phyloP scores from a whole-genome alignment of 257 asterid species.

The Oldenlandia corymbosa region DNA sequence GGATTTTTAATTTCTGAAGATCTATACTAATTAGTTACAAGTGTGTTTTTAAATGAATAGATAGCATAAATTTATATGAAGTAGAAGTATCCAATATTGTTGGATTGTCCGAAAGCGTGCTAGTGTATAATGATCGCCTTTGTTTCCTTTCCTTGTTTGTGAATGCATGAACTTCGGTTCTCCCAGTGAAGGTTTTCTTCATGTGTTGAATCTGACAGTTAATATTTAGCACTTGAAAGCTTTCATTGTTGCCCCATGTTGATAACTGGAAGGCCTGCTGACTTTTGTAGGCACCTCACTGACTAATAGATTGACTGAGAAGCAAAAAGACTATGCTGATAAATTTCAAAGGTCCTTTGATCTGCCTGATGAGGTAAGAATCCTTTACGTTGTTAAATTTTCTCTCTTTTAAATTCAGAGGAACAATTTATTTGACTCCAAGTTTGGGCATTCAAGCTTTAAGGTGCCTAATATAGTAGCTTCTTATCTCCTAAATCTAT shows the following conservation, averaged over 20 bases:
- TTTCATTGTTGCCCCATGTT: neutral
- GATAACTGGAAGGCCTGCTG: slow-evolving; percentile 15
- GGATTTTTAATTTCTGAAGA: neutral
- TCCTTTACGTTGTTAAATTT: neutral
- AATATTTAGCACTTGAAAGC: neutral
- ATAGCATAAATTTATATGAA: neutral
- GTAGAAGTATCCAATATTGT: neutral
- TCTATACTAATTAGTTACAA: neutral
- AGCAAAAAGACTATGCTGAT: slow-evolving; percentile 63
- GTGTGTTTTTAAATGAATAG: neutral
- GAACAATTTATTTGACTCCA: neutral
- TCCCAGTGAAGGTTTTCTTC: neutral
- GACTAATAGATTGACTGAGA: slow-evolving; percentile 57
- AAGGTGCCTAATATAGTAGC: neutral
- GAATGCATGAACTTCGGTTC: neutral
- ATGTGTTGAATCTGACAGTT: neutral
- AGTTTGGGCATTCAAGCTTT: neutral
- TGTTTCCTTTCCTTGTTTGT: neutral
- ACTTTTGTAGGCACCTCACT: slow-evolving; percentile 55
- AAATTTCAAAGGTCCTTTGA: slow-evolving; percentile 58
- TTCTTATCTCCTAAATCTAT: neutral
- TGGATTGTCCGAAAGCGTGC: too few species aligned
- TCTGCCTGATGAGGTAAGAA: slow-evolving; percentile 61
- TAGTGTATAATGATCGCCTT: neutral
- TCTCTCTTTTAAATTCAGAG: neutral